Percentiles rank a stretch among this genome's conserved stretches.
Conservation (phyloP, 371 early-diverging fungal species). For the Nosema muscidifuracis region DNA sequence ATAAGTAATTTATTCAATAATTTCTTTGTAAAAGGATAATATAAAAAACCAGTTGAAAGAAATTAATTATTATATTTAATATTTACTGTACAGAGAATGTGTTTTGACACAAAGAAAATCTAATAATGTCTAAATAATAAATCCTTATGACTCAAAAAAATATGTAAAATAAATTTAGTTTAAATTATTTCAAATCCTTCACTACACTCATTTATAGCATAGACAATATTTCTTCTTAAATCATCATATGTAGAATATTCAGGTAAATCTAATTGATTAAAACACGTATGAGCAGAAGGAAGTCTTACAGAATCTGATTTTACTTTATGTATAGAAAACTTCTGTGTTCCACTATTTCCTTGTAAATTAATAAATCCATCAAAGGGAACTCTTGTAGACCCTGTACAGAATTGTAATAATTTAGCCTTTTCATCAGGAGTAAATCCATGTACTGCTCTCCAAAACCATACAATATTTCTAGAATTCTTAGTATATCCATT, state of each 20-base stretch:
- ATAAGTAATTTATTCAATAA: too few relatives aligned
- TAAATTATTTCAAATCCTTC: constrained; percentile 78
- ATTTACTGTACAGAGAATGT: too few relatives aligned
- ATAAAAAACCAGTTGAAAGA: too few relatives aligned
- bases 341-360: constrained; percentile 82
- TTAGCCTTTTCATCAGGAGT: constrained; percentile 90
- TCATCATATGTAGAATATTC: constrained; percentile 82
- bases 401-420: constrained; percentile 90
- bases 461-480: constrained; percentile 91
- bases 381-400: constrained; percentile 89
- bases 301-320: constrained; percentile 70
- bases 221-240: constrained; percentile 72
- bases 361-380: constrained; percentile 86
- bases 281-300: constrained; percentile 82
- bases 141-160: too few relatives aligned
- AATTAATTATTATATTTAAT: too few relatives aligned
- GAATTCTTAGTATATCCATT: constrained; percentile 74
- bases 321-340: constrained; percentile 90
- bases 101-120: too few relatives aligned
- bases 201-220: constrained; percentile 82
- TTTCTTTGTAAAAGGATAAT: too few relatives aligned
- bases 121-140: too few relatives aligned
- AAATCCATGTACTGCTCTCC: constrained; percentile 92
- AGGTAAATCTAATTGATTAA: constrained; percentile 89
- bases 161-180: too few relatives aligned